Evolutionary conservation across 169 alveolate genomes (phyloP).

Genomic region (Babesia ovata): DNA sequence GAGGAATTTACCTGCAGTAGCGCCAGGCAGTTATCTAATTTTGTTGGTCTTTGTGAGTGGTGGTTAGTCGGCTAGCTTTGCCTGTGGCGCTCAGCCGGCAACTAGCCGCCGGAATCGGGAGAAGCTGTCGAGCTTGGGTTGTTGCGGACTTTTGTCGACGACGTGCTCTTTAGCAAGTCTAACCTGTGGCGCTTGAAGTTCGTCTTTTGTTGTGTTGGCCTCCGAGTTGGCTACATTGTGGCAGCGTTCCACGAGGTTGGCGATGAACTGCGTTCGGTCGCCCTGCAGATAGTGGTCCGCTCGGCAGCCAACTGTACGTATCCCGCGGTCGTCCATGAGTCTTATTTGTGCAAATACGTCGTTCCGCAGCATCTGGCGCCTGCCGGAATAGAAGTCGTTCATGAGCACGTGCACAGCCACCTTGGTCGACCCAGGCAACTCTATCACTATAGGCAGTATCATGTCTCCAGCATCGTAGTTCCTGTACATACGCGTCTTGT

Average conservation of each 20-base stretch:
- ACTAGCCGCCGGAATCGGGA: constrained; percentile 46
- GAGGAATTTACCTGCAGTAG: not conserved
- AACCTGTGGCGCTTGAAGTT: too few species aligned
- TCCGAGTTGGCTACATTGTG: constrained; percentile 4
- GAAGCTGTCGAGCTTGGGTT: constrained; percentile 40
- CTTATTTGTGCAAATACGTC: constrained; percentile 47
- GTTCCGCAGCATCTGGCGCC: constrained; percentile 39
- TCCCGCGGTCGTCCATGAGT: constrained; percentile 28
- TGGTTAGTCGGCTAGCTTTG: not conserved
- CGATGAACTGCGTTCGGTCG: constrained; percentile 37
- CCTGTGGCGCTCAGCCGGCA: not conserved
- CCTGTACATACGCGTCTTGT: not conserved
- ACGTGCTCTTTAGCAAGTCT: too few species aligned
- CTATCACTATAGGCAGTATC: constrained; percentile 41
- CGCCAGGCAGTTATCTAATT: not conserved
- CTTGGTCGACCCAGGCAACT: not conserved
- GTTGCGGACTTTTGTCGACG: not conserved
- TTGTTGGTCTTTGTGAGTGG: not conserved
- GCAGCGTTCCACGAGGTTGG: constrained; percentile 42
- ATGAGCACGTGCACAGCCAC: constrained; percentile 43
- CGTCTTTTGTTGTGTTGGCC: not conserved
- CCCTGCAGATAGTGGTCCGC: constrained; percentile 19
- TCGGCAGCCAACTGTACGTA: constrained; percentile 42
- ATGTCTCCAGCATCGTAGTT: constrained; percentile 26
- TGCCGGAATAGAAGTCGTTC: constrained; percentile 58